phyloP scores from a whole-genome alignment of 345 rosid genomes.

The Trapa incisa region DNA sequence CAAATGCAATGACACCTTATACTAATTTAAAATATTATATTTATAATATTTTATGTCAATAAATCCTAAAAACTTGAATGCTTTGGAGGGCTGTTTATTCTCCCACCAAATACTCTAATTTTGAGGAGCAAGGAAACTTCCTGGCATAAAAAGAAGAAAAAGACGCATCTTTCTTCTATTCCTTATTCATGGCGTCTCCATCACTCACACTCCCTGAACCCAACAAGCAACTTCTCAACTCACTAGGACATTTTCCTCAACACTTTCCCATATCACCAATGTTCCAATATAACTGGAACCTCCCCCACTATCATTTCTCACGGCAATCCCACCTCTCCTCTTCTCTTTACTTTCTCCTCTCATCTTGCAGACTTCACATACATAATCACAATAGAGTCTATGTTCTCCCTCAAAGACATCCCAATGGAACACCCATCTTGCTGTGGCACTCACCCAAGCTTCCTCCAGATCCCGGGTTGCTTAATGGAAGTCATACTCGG shows the following conservation, averaged over 20 bases:
- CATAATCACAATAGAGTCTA: not conserved
- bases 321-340: not conserved
- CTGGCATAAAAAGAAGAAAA: no score
- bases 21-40: no score
- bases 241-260: not conserved
- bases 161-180: no score
- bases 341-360: not conserved
- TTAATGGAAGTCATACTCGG: not conserved
- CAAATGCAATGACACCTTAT: no score
- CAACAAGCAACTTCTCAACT: conserved; percentile 3
- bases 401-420: not conserved
- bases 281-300: no score
- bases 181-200: no score
- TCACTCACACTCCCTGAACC: not conserved
- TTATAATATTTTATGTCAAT: no score
- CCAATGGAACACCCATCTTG: not conserved
- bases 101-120: no score
- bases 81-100: no score
- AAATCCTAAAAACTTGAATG: no score
- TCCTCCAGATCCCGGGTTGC: conserved; percentile 3
- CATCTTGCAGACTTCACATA: not conserved
- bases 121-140: no score
- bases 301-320: not conserved
- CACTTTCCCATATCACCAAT: no score
- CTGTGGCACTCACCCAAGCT: not conserved